Base-by-base conservation (phyloP, 2,329 filamentous ascomycete genomes). In the Lomentospora prolificans region DNA sequence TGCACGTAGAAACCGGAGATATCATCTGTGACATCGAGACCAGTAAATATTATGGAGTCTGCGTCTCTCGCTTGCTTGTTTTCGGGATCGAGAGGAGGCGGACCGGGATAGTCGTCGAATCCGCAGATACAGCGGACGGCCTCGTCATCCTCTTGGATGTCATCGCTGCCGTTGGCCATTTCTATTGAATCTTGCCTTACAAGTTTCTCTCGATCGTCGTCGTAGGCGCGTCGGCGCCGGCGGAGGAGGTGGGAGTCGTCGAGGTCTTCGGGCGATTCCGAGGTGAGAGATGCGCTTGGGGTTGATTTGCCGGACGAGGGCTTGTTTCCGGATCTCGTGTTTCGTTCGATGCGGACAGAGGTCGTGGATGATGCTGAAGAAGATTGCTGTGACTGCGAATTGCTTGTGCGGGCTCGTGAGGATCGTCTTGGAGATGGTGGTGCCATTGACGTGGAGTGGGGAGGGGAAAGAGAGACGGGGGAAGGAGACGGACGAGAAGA, bases 1-100 rank as follows among this genome's bases (percentile, higher is more conserved):
- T 97, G 92, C 62, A 99, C 91, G 72, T 96, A 99, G 71, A 97
- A 87, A 54, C 91, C 92, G 48, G 92, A 94, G 61, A 92, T 80
- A 61, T 97, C 92, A 65, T 96, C 90, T 30, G 85, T 82, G 60
- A 89, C 77, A 60, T 84, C 74, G 73, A 84, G 72, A 69, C 77
- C 70, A 69, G 78, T 71, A 72, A 83, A 72, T 67, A 79, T 71
- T 63, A 84, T 76, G 60, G 76, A 69, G 64, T 82, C 76, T 65
- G 76, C 77, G 58, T 82, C 78, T 62, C 82, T 83, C 59, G 71
- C 74, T 51, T 73, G 68, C 59, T 78, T 79, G 55, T 71, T 67
- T 60, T 78, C 75, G 55, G 78, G 75, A 61, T 85, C 79, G 63
- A 81, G 78, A 57, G 81, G 80, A 57, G 87, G 81, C 64, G 85